Percentiles rank a stretch among this genome's conserved stretches.
phyloP scores from a whole-genome alignment of 2,329 filamentous ascomycete species.

The Curvularia hawaiiensis region DNA sequence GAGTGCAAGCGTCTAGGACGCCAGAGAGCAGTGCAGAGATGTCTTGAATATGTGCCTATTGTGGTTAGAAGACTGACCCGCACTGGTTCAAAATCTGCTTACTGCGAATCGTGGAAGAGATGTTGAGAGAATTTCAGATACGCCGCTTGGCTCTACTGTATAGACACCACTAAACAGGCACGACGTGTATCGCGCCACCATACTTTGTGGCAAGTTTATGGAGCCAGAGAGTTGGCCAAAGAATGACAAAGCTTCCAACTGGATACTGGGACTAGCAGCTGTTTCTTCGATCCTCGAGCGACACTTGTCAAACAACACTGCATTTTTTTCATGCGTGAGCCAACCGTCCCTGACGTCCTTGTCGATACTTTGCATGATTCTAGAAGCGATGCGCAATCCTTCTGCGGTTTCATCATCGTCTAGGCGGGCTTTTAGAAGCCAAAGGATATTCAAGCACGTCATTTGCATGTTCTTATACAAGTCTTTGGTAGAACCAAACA shows the following conservation, averaged over 20 bases:
- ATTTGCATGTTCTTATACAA: constrained; percentile 40
- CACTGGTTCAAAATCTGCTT: constrained; percentile 12
- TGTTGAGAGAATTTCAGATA: constrained; percentile 26
- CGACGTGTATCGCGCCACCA: constrained; percentile 32
- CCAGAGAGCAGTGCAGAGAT: constrained; percentile 22
- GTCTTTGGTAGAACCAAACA: constrained; percentile 35
- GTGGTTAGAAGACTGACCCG: constrained; percentile 8
- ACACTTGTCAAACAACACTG: constrained; percentile 32
- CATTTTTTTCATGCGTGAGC: constrained; percentile 26
- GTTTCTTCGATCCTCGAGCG: constrained; percentile 33
- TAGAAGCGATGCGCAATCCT: constrained; percentile 42
- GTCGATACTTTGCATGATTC: constrained; percentile 33
- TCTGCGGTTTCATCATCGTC: constrained; percentile 37
- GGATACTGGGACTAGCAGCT: constrained; percentile 27
- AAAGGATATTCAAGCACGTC: constrained; percentile 39
- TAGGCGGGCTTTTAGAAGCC: constrained; percentile 31
- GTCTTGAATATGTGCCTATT: constrained; percentile 29
- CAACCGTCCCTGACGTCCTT: constrained; percentile 26
- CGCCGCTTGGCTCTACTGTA: constrained; percentile 15
- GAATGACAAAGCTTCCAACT: constrained; percentile 40
- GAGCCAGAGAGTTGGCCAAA: constrained; percentile 34
- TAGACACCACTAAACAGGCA: constrained; percentile 18
- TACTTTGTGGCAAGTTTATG: constrained; percentile 21
- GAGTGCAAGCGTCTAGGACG: constrained; percentile 22
- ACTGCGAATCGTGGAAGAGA: constrained; percentile 39